Conservation (phyloP, 371 early-diverging fungal genomes). For the Entomophthora muscae region DNA sequence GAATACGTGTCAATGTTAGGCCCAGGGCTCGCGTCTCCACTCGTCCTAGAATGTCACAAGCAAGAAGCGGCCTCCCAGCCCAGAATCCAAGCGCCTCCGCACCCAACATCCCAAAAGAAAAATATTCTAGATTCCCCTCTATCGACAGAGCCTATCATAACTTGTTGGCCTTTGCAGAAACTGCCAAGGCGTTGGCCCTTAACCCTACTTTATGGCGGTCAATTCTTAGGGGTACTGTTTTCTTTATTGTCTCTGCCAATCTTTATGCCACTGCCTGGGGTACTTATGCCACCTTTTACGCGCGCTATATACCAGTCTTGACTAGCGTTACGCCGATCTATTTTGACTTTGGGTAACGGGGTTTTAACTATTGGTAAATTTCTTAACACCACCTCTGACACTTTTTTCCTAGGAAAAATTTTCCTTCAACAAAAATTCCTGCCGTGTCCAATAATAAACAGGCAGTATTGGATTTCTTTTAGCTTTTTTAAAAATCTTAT, state of each 20-base stretch:
- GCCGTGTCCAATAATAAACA: neutral
- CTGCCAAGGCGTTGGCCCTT: neutral
- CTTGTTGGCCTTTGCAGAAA: neutral
- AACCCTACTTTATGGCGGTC: neutral
- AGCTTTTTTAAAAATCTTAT: neutral
- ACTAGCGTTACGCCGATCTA: neutral
- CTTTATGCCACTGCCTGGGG: constrained; percentile 1
- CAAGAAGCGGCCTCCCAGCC: neutral
- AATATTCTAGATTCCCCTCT: neutral
- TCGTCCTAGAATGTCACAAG: neutral
- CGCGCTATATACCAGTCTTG: neutral
- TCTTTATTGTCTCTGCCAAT: neutral
- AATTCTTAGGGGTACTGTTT: neutral
- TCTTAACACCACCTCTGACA: too few relatives aligned
- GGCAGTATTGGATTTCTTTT: neutral
- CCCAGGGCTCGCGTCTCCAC: neutral
- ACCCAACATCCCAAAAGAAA: neutral
- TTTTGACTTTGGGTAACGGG: constrained; percentile 7
- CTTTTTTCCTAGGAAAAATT: neutral
- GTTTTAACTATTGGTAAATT: too few relatives aligned
- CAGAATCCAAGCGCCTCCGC: neutral
- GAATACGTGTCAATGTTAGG: neutral
- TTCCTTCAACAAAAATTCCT: neutral
- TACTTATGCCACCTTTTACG: neutral
- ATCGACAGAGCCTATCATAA: neutral